Percentiles rank a stretch among this genome's conserved stretches.
Evolutionary conservation across 805 yeast species (phyloP).

Genomic region (Wickerhamomyces chambardii): DNA sequence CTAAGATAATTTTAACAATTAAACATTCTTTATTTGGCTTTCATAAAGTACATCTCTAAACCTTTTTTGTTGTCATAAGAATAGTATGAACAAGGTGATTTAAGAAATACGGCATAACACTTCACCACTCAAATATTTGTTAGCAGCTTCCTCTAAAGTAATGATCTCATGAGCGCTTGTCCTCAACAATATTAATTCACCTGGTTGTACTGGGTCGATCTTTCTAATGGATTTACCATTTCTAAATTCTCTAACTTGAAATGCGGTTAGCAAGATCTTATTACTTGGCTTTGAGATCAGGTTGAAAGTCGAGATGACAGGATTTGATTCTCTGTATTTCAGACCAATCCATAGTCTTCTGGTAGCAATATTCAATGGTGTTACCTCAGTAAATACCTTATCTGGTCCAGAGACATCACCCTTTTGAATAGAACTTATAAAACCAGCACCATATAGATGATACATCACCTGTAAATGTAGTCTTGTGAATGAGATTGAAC

Average conservation of each 20-base stretch:
- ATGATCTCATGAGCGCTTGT: constrained; percentile 42
- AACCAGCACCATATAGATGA: constrained; percentile 86
- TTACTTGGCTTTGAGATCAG: constrained; percentile 83
- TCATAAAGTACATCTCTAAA: no score
- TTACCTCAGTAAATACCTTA: constrained; percentile 57
- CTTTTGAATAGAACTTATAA: constrained; percentile 71
- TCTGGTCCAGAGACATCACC: constrained; percentile 89
- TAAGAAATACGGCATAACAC: constrained; percentile 70
- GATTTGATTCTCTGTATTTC: constrained; percentile 73
- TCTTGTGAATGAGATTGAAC: constrained; percentile 77
- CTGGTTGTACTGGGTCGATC: constrained; percentile 78
- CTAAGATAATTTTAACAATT: no score
- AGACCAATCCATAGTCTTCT: constrained; percentile 89
- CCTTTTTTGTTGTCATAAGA: not conserved
- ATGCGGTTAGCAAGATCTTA: constrained; percentile 50
- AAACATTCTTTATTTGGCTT: no score
- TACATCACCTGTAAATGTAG: constrained; percentile 77
- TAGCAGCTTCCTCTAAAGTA: constrained; percentile 83
- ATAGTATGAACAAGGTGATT: no score
- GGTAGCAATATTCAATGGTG: constrained; percentile 79
- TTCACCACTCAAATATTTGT: constrained; percentile 63
- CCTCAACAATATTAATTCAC: constrained; percentile 74
- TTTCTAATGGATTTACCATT: constrained; percentile 68
- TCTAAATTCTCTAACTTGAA: constrained; percentile 66
- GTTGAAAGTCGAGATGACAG: constrained; percentile 65